Conservation (phyloP, 306 rosid genomes). For the Cicer judaicum region DNA sequence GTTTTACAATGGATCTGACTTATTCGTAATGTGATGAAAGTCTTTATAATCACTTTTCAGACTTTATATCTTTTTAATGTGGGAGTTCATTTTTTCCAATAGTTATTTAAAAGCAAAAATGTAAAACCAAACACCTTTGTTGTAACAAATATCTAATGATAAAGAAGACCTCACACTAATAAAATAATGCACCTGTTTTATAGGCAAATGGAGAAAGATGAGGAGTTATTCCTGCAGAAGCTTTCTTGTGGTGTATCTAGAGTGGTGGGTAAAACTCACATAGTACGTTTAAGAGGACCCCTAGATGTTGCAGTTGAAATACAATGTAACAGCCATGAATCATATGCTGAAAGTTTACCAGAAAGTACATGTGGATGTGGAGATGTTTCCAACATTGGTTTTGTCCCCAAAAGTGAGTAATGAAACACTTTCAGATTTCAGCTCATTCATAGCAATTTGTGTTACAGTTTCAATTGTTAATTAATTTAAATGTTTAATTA, state of each 20-base stretch:
- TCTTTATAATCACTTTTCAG: too few relatives aligned
- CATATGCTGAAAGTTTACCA: conserved; percentile 63
- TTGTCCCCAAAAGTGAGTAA: conserved; percentile 47
- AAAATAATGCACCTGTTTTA: conserved; percentile 29
- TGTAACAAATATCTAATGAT: conserved; percentile 11
- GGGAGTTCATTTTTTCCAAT: too few relatives aligned
- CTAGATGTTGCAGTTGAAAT: conserved; percentile 42
- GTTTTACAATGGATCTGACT: too few relatives aligned
- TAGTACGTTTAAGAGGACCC: conserved; percentile 60
- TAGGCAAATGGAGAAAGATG: conserved; percentile 79
- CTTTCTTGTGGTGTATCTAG: conserved; percentile 71
- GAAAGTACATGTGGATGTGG: conserved; percentile 55
- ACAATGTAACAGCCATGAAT: conserved; percentile 45
- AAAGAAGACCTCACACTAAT: not conserved
- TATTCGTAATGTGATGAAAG: too few relatives aligned
- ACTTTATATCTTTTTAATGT: too few relatives aligned
- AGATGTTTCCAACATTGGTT: conserved; percentile 38
- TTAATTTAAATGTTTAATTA: not conserved
- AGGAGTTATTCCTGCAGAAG: conserved; percentile 55
- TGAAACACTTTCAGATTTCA: conserved; percentile 19
- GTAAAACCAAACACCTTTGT: conserved; percentile 28
- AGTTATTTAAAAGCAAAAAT: not conserved
- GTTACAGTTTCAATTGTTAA: not conserved
- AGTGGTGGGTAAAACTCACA: conserved; percentile 52
- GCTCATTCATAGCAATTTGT: not conserved